phyloP scores from a whole-genome alignment of 805 yeast genomes.

The Scheffersomyces amazonensis region DNA sequence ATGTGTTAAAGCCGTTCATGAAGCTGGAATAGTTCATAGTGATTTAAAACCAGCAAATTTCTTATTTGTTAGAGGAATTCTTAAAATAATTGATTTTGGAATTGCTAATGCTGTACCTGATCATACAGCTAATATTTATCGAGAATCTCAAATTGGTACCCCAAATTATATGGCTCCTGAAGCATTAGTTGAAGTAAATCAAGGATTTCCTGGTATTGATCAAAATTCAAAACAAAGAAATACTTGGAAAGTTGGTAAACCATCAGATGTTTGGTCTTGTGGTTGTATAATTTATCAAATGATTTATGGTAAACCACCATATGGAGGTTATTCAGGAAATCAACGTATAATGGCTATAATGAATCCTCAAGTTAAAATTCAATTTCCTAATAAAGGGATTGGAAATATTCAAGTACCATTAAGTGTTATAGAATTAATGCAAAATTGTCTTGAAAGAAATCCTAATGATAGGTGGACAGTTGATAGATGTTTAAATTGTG shows the following conservation, averaged over 20 bases:
- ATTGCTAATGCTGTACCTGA: constrained; percentile 93
- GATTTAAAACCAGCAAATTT: constrained; percentile 74
- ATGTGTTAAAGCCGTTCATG: constrained; percentile 88
- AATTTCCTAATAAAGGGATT: constrained; percentile 60
- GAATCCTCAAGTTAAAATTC: constrained; percentile 73
- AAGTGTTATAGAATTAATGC: constrained; percentile 67
- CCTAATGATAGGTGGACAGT: constrained; percentile 67
- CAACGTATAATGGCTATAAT: constrained; percentile 81
- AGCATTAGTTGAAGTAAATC: constrained; percentile 65
- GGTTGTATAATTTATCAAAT: constrained; percentile 95
- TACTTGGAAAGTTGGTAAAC: constrained; percentile 82
- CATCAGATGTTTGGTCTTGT: constrained; percentile 97
- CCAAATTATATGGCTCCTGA: constrained; percentile 99
- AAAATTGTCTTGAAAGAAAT: constrained; percentile 67
- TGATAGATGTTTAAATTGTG: constrained; percentile 55
- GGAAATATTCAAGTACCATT: constrained; percentile 65
- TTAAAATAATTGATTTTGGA: constrained; percentile 93
- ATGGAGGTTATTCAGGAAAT: constrained; percentile 72
- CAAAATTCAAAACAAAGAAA: constrained; percentile 12
- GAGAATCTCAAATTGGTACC: constrained; percentile 91
- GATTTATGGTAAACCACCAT: constrained; percentile 93
- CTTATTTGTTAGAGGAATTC: constrained; percentile 74
- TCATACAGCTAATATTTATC: constrained; percentile 82
- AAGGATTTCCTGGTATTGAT: constrained; percentile 20
- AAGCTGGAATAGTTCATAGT: constrained; percentile 79